These are phyloP conservation scores for Talaromyces funiculosus DNA, from an alignment of 2,329 filamentous ascomycete species.

Conservation along the genomic window DNA sequence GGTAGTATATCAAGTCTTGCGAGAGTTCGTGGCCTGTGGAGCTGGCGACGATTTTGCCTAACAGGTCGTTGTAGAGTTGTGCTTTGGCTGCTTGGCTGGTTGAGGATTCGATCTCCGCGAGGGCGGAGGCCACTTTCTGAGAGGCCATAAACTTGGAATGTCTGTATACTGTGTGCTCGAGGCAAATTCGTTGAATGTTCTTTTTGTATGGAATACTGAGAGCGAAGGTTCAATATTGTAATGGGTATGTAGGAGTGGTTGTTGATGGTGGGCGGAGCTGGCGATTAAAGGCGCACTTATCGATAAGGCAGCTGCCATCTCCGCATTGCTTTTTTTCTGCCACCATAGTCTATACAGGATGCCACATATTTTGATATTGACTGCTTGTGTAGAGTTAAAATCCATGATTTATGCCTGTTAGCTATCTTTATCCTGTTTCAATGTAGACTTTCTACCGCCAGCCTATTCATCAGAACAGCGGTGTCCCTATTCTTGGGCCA, in stretches of 20 bases:
- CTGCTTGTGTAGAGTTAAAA: neutral
- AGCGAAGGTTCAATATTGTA: neutral
- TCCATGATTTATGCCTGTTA: neutral
- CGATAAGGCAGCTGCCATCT: constrained; percentile 2
- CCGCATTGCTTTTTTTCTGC: neutral
- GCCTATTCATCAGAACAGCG: neutral
- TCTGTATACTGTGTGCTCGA: neutral
- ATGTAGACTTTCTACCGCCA: neutral
- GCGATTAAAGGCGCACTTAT: neutral
- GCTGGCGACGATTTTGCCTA: constrained; percentile 50
- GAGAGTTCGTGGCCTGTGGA: constrained; percentile 43
- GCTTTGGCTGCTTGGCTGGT: constrained; percentile 47
- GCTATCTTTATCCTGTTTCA: neutral
- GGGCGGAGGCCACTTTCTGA: constrained; percentile 43
- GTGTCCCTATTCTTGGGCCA: neutral
- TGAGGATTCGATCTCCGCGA: constrained; percentile 48
- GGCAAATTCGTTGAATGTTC: neutral
- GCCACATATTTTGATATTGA: neutral
- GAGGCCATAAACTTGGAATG: constrained; percentile 41
- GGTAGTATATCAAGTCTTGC: constrained; percentile 62
- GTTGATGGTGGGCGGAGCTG: neutral
- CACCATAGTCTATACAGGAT: neutral
- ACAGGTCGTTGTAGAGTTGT: constrained; percentile 53
- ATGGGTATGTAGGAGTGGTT: neutral
- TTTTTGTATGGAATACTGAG: neutral